These are phyloP conservation scores for Erythrophleum ivorense DNA, from an alignment of 331 rosid species.

Conservation along the genomic window DNA sequence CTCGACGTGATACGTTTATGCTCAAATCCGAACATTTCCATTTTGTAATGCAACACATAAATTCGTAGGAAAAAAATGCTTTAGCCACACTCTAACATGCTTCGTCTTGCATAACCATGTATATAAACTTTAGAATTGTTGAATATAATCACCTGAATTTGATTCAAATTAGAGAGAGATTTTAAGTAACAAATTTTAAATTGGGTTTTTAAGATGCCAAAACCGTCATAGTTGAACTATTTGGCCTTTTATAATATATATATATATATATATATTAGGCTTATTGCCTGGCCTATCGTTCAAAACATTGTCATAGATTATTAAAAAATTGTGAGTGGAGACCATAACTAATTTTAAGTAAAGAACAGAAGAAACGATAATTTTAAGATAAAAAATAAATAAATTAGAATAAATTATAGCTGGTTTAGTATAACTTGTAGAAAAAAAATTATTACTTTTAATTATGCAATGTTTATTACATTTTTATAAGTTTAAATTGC, in stretches of 20 bases:
- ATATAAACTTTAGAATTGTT: neutral
- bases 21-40: neutral
- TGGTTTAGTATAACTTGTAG: too few species aligned
- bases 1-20: neutral
- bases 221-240: neutral
- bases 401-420: neutral
- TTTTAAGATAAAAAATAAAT: neutral
- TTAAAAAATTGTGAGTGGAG: neutral
- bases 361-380: neutral
- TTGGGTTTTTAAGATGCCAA: neutral
- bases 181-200: too few species aligned
- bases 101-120: too few species aligned
- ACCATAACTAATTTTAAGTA: neutral
- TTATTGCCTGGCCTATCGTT: neutral
- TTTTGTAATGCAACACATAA: too few species aligned
- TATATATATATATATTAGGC: neutral
- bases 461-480: too few species aligned
- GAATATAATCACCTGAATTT: too few species aligned
- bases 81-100: too few species aligned
- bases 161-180: too few species aligned
- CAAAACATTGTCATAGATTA: neutral
- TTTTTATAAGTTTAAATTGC: too few species aligned
- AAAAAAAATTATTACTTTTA: too few species aligned
- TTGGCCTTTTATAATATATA: neutral
- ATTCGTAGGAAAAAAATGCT: too few species aligned